phyloP scores from a whole-genome alignment of 257 asterid species.

The Asclepias syriaca region DNA sequence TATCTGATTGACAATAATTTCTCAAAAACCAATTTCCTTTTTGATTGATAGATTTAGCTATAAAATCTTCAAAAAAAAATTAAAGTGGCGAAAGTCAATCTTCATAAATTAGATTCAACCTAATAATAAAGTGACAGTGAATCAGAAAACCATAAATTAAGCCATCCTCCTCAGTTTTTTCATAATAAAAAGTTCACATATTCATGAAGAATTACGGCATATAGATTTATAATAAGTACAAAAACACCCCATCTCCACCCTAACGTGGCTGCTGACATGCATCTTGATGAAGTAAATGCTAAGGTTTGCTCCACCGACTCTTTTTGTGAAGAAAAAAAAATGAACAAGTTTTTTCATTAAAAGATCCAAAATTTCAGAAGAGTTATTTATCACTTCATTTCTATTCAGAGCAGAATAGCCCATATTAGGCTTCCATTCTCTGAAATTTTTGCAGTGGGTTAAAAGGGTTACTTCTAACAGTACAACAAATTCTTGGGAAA shows the following conservation, averaged over 20 bases:
- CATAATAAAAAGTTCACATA: too few species aligned
- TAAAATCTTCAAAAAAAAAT: too few species aligned
- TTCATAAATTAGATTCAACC: too few species aligned
- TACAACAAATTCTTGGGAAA: not conserved
- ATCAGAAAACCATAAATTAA: too few species aligned
- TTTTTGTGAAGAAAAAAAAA: too few species aligned
- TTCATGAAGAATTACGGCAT: not conserved
- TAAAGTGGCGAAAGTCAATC: too few species aligned
- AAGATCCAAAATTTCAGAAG: not conserved
- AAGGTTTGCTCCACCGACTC: not conserved
- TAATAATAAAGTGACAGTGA: too few species aligned
- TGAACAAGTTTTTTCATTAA: not conserved
- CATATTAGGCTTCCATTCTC: slow-evolving; percentile 6
- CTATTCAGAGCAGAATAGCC: slow-evolving; percentile 2
- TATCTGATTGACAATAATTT: too few species aligned
- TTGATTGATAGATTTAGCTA: too few species aligned
- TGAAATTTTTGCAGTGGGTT: slow-evolving; percentile 8
- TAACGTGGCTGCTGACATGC: too few species aligned
- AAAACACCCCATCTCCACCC: not conserved
- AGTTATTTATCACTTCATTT: not conserved
- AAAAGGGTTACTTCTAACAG: not conserved
- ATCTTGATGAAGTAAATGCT: not conserved
- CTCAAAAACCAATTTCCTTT: too few species aligned
- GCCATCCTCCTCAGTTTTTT: not conserved
- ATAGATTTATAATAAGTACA: not conserved